These are phyloP conservation scores for Themeda triandra DNA, from an alignment of 176 grass and related monocot species.

Conservation along the genomic window DNA sequence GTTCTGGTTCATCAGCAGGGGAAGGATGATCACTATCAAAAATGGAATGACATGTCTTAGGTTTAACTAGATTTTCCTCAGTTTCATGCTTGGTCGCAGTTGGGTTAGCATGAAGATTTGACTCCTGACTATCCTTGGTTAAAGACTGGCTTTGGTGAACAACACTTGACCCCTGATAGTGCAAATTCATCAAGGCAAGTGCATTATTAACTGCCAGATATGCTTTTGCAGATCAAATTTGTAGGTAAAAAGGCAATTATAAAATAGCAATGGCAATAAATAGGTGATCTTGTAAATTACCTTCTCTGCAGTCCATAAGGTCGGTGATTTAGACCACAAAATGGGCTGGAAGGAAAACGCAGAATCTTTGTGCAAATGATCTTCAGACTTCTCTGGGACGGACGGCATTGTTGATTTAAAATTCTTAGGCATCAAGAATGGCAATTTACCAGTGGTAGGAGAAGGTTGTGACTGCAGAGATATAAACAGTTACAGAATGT, in stretches of 20 bases:
- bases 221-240: neutral
- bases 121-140: constrained; percentile 25
- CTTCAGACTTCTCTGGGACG: constrained; percentile 26
- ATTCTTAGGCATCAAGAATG: constrained; percentile 41
- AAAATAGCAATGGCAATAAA: neutral
- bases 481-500: neutral
- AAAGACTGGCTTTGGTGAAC: constrained; percentile 14
- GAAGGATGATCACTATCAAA: constrained; percentile 32
- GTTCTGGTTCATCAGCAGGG: constrained; percentile 10
- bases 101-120: constrained; percentile 35
- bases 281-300: neutral
- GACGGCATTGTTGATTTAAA: constrained; percentile 9
- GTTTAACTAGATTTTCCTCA: constrained; percentile 19
- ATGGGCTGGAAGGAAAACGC: constrained; percentile 61
- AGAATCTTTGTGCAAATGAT: constrained; percentile 31
- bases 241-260: neutral
- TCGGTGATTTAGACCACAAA: constrained; percentile 39
- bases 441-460: constrained; percentile 80
- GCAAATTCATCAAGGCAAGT: neutral
- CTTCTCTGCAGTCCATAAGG: constrained; percentile 40
- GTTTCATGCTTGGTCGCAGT: constrained; percentile 16
- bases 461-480: constrained; percentile 77
- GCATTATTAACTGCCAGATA: neutral
- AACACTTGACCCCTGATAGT: constrained; percentile 13
- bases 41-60: constrained; percentile 27